These are phyloP conservation scores for Groenewaldozyma auringiensis DNA, from an alignment of 1,139 yeast species.

Conservation along the genomic window DNA sequence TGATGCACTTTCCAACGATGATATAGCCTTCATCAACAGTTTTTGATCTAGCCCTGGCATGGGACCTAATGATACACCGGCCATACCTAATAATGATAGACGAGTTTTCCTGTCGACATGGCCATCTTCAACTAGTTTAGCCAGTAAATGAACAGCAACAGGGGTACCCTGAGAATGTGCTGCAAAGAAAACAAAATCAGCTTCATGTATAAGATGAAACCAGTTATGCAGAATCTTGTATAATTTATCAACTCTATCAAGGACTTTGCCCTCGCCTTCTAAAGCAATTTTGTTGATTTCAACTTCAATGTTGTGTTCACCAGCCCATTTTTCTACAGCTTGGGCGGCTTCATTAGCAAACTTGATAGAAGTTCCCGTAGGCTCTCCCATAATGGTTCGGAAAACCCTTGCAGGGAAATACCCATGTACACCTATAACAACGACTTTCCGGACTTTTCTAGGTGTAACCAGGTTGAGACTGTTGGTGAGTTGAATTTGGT, in stretches of 20 bases:
- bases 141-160: slow-evolving; percentile 71
- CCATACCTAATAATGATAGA: slow-evolving; percentile 83
- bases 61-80: slow-evolving; percentile 92
- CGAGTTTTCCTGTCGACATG: slow-evolving; percentile 40
- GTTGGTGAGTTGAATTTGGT: slow-evolving; percentile 15
- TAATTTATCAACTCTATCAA: slow-evolving; percentile 76
- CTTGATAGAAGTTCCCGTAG: slow-evolving; percentile 84
- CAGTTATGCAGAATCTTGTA: slow-evolving; percentile 65
- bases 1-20: slow-evolving; percentile 84
- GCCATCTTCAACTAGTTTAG: slow-evolving; percentile 64
- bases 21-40: slow-evolving; percentile 75
- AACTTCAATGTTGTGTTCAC: slow-evolving; percentile 46
- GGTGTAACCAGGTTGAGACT: slow-evolving; percentile 20
- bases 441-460: slow-evolving; percentile 38
- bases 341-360: slow-evolving; percentile 83
- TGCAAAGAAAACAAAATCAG: slow-evolving; percentile 83
- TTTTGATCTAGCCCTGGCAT: slow-evolving; percentile 83
- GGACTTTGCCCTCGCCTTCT: slow-evolving; percentile 86
- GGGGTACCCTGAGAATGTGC: slow-evolving; percentile 97
- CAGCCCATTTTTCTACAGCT: slow-evolving; percentile 67
- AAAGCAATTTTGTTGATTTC: slow-evolving; percentile 84
- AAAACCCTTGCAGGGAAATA: slow-evolving; percentile 85
- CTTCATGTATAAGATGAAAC: slow-evolving; percentile 59
- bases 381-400: slow-evolving; percentile 81
- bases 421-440: slow-evolving; percentile 91